Evolutionary conservation across 768 basidiomycete species (phyloP).

Genomic region (Mycena filopes): DNA sequence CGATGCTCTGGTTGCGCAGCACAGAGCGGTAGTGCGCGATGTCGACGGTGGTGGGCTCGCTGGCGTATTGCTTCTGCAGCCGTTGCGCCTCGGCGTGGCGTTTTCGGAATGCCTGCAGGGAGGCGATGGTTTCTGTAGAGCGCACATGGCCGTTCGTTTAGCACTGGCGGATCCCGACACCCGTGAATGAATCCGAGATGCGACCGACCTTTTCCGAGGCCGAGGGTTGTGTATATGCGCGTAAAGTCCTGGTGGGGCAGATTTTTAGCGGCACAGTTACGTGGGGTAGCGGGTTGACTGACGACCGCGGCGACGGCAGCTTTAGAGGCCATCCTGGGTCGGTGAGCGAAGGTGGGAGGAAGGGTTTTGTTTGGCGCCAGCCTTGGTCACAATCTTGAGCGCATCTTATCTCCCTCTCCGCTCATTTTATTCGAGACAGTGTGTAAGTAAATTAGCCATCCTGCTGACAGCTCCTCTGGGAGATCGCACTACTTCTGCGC

Average conservation of each 20-base stretch:
- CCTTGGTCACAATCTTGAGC: neutral
- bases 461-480: too few species aligned
- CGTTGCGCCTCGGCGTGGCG: slow-evolving; percentile 91
- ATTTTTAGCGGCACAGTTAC: neutral
- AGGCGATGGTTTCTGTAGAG: slow-evolving; percentile 82
- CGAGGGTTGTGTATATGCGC: slow-evolving; percentile 83
- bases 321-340: slow-evolving; percentile 34
- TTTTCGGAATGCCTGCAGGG: slow-evolving; percentile 96
- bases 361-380: slow-evolving; percentile 17
- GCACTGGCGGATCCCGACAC: slow-evolving; percentile 4
- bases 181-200: too few species aligned
- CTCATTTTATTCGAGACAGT: too few species aligned
- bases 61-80: slow-evolving; percentile 67
- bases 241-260: slow-evolving; percentile 72
- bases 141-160: slow-evolving; percentile 2
- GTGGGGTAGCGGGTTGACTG: neutral
- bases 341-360: neutral
- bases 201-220: slow-evolving; percentile 85
- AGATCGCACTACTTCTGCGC: too few species aligned
- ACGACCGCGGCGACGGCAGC: slow-evolving; percentile 37
- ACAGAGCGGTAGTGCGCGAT: slow-evolving; percentile 90
- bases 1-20: slow-evolving; percentile 91
- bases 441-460: too few species aligned
- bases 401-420: too few species aligned
- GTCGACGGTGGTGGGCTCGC: slow-evolving; percentile 87